Evolutionary conservation across 495 filamentous ascomycete species (phyloP).

Genomic region (Rhypophila decipiens): DNA sequence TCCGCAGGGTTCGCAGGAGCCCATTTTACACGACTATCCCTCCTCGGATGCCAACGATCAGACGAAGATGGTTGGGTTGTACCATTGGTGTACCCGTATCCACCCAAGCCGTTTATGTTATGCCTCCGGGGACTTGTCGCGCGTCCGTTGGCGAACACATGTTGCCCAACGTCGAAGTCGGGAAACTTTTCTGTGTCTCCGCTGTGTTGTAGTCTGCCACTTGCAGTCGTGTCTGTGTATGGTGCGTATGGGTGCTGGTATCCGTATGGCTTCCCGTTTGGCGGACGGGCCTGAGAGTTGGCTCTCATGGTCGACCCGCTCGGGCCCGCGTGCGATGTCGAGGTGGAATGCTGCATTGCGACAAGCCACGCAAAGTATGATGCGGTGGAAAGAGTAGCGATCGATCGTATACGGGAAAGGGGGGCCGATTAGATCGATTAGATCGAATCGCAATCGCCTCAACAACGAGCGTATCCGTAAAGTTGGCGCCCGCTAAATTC

Average conservation of each 20-base stretch:
- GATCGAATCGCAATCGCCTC: no score
- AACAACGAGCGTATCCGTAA: no score
- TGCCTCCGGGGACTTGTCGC: conserved; percentile 27
- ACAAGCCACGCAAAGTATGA: no score
- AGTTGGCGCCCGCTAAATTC: no score
- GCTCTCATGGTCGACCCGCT: conserved; percentile 22
- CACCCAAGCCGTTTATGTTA: conserved; percentile 24
- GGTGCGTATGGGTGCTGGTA: no score
- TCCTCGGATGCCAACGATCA: conserved; percentile 48
- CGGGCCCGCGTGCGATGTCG: conserved; percentile 25
- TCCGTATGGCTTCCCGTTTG: conserved; percentile 24
- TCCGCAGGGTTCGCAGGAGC: conserved; percentile 29
- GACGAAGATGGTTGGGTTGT: conserved; percentile 11
- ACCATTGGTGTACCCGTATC: conserved; percentile 25
- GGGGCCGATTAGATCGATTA: no score
- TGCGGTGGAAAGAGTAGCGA: no score
- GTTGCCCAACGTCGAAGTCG: conserved; percentile 37
- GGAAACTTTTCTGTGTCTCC: conserved; percentile 51
- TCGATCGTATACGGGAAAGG: no score
- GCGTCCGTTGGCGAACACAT: conserved; percentile 24
- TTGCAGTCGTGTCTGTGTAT: conserved; percentile 28
- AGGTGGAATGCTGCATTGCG: conserved; percentile 27
- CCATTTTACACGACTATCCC: conserved; percentile 45
- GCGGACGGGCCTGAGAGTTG: conserved; percentile 19
- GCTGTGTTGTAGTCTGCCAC: conserved; percentile 22